A percentile compares a stretch with the other conserved stretches of the same genome.
Evolutionary conservation across 306 rosid genomes (phyloP).

Genomic region (Geum urbanum): DNA sequence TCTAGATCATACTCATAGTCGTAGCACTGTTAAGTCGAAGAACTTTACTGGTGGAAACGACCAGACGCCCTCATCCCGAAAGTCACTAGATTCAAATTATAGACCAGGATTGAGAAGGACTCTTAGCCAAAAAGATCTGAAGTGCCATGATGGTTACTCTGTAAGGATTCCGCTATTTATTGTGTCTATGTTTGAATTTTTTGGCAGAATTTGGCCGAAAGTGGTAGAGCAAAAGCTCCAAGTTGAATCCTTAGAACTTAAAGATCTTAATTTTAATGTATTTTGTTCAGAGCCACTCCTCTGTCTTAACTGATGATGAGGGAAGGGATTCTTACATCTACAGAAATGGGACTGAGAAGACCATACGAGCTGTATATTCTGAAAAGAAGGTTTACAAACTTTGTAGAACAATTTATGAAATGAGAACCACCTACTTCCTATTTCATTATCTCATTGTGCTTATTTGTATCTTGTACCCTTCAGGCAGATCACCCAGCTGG

Average conservation of each 20-base stretch:
- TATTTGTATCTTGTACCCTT: conserved; percentile 27
- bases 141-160: conserved; percentile 75
- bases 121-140: conserved; percentile 71
- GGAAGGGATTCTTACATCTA: conserved; percentile 49
- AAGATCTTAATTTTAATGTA: not conserved
- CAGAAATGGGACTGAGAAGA: conserved; percentile 50
- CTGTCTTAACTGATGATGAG: conserved; percentile 83
- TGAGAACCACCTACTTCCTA: conserved; percentile 15
- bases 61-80: conserved; percentile 31
- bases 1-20: conserved; percentile 55
- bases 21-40: conserved; percentile 38
- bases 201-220: not conserved
- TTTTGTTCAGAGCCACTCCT: conserved; percentile 76
- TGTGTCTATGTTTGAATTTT: not conserved
- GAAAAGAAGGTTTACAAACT: conserved; percentile 54
- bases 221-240: not conserved
- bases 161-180: conserved; percentile 44
- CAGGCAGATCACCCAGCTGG: conserved; percentile 51
- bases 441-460: conserved; percentile 12
- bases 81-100: conserved; percentile 51
- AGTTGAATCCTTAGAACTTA: not conserved
- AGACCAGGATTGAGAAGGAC: conserved; percentile 64
- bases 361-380: conserved; percentile 42
- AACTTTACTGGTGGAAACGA: conserved; percentile 41
- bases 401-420: conserved; percentile 13